A percentile compares a stretch with the other conserved stretches of the same genome.
Conservation (phyloP, 192 early-diverging fungal species). For the Podila clonocystis region DNA sequence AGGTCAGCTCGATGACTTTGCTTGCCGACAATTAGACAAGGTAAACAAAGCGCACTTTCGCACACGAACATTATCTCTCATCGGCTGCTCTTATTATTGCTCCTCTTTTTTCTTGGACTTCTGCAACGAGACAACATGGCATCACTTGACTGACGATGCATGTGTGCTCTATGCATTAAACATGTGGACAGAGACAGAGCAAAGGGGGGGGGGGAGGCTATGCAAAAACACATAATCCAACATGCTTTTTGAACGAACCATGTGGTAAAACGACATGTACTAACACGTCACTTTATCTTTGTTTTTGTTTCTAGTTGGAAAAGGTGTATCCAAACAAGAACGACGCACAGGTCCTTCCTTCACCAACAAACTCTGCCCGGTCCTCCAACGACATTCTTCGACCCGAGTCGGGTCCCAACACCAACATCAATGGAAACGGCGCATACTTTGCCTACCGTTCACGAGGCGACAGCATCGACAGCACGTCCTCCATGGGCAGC, state of each 20-base stretch:
- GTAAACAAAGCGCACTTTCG: not conserved
- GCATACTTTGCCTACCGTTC: constrained; percentile 40
- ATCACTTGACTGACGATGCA: not conserved
- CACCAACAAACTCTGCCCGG: constrained; percentile 40
- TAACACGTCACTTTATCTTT: not conserved
- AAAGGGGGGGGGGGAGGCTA: not conserved
- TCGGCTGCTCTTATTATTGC: not conserved
- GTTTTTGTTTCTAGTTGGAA: constrained; percentile 11
- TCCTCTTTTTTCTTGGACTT: not conserved
- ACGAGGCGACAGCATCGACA: constrained; percentile 46
- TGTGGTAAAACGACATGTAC: too few relatives aligned
- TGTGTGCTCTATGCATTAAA: not conserved
- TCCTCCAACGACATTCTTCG: constrained; percentile 39
- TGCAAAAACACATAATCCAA: not conserved
- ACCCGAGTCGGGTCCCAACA: constrained; percentile 5
- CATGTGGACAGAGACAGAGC: not conserved
- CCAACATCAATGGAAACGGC: constrained; percentile 2
- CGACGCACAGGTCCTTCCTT: constrained; percentile 35
- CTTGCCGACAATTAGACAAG: constrained; percentile 9
- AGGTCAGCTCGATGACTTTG: constrained; percentile 7
- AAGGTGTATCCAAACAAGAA: constrained; percentile 44
- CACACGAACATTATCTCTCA: not conserved
- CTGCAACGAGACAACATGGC: not conserved
- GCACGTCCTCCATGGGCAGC: constrained; percentile 32
- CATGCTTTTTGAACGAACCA: too few relatives aligned